Evolutionary conservation across 2,329 filamentous ascomycete species (phyloP), one percentile per base, ranked within the genome.

Genomic region (Colletotrichum tamarilloi): DNA sequence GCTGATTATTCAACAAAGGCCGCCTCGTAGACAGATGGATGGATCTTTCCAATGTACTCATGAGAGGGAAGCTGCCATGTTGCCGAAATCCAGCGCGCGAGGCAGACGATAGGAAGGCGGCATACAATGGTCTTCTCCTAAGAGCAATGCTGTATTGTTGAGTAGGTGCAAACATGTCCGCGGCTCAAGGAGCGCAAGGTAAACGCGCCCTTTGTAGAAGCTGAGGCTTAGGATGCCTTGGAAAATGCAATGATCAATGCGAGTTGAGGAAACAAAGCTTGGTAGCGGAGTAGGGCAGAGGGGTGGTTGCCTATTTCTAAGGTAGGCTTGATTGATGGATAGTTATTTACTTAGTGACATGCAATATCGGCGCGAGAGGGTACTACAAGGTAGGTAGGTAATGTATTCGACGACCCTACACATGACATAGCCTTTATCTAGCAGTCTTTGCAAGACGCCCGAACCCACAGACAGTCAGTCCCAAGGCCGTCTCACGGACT

Each of bases 1-100:
- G 53, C 49, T 77, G 75, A 16, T 75, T 73, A 60, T 70, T 67
- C 19, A 74, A 74, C 32, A 76, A 76, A 46, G 77, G 49, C 76
- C 77, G 74, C 22, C 67, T 76, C 3, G 76, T 66, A 32, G 80
- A 77, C 28, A 75, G 77, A 42, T 80, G 79, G 74, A 81, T 79
- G 19, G 60, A 28, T 28, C 74, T 76, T 67, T 77, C 76, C 56
- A 67, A 76, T 55, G 73, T 66, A 66, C 68, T 75, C 30, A 74
- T 67, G 12, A 72, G 57, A 62, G 28, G 24, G 55, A 19, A 0
- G 1, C 26, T 5, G 14, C 12, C 4, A 7, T n/a, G 2, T 7
- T 14, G 7, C 9, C 46, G 49, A 5, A n/a, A 26, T 5, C 3
- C 1, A 5, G 35, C 30, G 35, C n/a, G 24, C 12, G 38, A 55